Evolutionary conservation across 2,329 filamentous ascomycete species (phyloP).

Genomic region (Rutstroemia sp.): DNA sequence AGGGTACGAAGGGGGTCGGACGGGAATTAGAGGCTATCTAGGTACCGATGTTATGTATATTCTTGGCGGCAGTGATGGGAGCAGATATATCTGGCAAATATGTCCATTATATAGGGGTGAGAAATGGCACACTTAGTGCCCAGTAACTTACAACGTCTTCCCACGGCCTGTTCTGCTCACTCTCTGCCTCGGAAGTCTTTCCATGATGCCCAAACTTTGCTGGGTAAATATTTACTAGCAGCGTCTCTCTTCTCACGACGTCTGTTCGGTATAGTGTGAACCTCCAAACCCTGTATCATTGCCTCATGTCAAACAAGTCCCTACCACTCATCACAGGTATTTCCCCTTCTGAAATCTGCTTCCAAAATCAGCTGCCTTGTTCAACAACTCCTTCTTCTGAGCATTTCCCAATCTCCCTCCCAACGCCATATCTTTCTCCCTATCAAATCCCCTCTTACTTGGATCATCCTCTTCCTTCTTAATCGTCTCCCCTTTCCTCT

Average conservation of each 20-base stretch:
- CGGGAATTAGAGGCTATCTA: background rate
- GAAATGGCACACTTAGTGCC: background rate
- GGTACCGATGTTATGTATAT: background rate
- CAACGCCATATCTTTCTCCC: conserved; percentile 86
- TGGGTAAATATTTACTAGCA: too few relatives aligned
- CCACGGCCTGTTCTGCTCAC: too few relatives aligned
- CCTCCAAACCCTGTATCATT: too few relatives aligned
- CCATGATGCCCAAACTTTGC: too few relatives aligned
- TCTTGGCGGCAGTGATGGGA: background rate
- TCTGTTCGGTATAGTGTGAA: too few relatives aligned
- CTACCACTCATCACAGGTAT: conserved; percentile 38
- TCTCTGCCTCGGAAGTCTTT: too few relatives aligned
- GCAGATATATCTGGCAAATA: background rate
- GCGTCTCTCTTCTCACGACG: too few relatives aligned
- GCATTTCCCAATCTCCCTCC: conserved; percentile 63
- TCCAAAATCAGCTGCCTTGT: conserved; percentile 72
- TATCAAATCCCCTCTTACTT: conserved; percentile 79
- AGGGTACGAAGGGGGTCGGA: background rate
- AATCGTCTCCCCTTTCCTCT: conserved; percentile 31
- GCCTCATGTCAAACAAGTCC: too few relatives aligned
- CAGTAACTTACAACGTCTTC: background rate
- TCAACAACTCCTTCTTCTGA: conserved; percentile 72
- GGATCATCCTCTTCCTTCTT: conserved; percentile 72
- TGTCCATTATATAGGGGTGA: background rate
- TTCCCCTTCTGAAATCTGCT: conserved; percentile 34